Base-by-base conservation (phyloP, 768 basidiomycete species). In the Trametes cinnabarina region DNA sequence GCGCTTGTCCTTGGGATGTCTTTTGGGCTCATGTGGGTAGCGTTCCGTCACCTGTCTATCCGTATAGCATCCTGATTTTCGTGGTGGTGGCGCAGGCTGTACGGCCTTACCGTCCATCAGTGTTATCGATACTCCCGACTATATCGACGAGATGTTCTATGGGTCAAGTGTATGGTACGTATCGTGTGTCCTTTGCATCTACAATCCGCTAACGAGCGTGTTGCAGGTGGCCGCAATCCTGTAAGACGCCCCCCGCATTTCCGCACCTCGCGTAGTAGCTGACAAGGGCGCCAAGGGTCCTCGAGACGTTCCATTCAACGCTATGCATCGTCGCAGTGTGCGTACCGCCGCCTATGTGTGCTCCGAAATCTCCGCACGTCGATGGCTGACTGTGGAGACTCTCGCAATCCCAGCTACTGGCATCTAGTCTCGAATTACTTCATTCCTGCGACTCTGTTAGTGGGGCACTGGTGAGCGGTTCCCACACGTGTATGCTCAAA, bases 101-200 rank as follows among this genome's bases (percentile, higher is more conserved):
- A 43, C 42, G 51, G 51, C 9, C 51, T 51, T 28, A 51, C 51
- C n/a, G 25, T 51, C 3, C 51, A 51, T 39, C 51, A 51, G 10
- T 41, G 40, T 4, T 42, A 51, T 20, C 51, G 51, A 7, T 51
- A 42, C 26, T 22, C 23, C 9, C 44, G 44, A 12, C 12, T 46
- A 4, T 46, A 46, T 26, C 44, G 19, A 4, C 19, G 15, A 46
- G 44, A 46, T 9, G 25, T 4, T 1, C 1, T 3, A 4, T 46
- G 44, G 44, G 37, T 51, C 15, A 51, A 51, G 50, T 23, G 23
- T 11, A 6, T 28, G 17, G 50, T 35, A 23, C 19, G 32, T 35
- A 23, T 8, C 14, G 19, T 19, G 30, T 19, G 39, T 19, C 20
- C 20, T 5, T 10, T 15, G 43, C 8, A 23, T 12, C 11, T 7